These are phyloP conservation scores for Bolboschoenoplectus hybrid DNA, from an alignment of 202 grass and related monocot species.

Conservation along the genomic window DNA sequence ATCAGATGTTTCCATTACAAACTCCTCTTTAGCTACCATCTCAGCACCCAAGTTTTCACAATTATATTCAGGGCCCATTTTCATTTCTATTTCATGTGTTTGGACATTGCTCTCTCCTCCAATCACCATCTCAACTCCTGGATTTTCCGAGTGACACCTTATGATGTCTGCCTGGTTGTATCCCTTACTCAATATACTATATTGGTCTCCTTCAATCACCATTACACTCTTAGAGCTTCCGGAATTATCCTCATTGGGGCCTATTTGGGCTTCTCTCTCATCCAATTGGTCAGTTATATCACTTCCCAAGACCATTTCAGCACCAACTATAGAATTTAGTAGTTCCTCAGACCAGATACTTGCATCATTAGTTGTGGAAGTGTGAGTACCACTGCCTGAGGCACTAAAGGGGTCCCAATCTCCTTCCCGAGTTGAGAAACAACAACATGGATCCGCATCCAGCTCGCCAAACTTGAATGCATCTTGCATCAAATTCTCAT, in stretches of 20 bases:
- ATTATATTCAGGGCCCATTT: background rate
- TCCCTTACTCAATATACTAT: background rate
- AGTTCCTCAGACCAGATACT: conserved; percentile 39
- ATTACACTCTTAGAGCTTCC: conserved; percentile 2
- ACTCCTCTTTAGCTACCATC: conserved; percentile 14
- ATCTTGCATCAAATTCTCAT: conserved; percentile 37
- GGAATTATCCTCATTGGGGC: background rate
- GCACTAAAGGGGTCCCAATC: conserved; percentile 31
- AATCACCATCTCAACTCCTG: background rate
- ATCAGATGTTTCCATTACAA: conserved; percentile 17
- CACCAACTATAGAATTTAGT: conserved; percentile 25
- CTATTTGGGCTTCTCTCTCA: conserved; percentile 5
- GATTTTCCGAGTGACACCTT: background rate
- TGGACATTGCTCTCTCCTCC: conserved; percentile 27
- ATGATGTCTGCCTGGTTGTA: background rate
- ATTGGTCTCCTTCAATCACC: background rate
- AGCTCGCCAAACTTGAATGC: conserved; percentile 16
- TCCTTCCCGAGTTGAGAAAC: background rate
- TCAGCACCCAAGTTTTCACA: conserved; percentile 17
- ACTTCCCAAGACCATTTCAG: conserved; percentile 28
- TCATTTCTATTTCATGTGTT: conserved; percentile 10
- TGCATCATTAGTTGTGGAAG: conserved; percentile 23
- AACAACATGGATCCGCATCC: background rate
- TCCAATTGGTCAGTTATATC: conserved; percentile 8
- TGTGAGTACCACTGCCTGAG: background rate